These are phyloP conservation scores for Nannizziopsis barbatae DNA, from an alignment of 2,329 filamentous ascomycete species.

Conservation along the genomic window DNA sequence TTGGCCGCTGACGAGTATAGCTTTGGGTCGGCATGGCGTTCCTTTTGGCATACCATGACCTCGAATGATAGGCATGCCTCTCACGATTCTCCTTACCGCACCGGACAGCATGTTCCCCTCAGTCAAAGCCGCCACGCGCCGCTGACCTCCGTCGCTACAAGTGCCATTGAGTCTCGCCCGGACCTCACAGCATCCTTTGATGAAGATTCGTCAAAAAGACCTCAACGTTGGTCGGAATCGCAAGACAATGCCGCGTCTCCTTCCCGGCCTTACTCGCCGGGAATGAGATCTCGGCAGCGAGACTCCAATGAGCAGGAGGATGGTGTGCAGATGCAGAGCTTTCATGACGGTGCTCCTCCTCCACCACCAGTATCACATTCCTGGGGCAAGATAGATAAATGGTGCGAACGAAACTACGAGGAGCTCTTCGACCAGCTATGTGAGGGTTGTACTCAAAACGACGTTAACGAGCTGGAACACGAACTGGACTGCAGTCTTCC, in stretches of 20 bases:
- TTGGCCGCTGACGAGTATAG: slow-evolving; percentile 29
- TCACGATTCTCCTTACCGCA: slow-evolving; percentile 85
- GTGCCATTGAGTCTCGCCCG: slow-evolving; percentile 71
- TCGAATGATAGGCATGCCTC: slow-evolving; percentile 74
- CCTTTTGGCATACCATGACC: slow-evolving; percentile 90
- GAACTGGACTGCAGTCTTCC: slow-evolving; percentile 89
- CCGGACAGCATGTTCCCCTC: slow-evolving; percentile 79
- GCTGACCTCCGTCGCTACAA: slow-evolving; percentile 76
- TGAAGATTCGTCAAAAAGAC: slow-evolving; percentile 54
- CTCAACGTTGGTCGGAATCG: slow-evolving; percentile 51
- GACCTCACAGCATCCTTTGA: slow-evolving; percentile 71
- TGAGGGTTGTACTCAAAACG: slow-evolving; percentile 84
- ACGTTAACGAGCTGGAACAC: slow-evolving; percentile 93
- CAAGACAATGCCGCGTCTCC: slow-evolving; percentile 46
- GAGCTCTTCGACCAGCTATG: slow-evolving; percentile 89
- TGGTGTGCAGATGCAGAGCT: slow-evolving; percentile 80
- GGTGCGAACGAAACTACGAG: slow-evolving; percentile 89
- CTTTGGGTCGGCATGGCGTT: slow-evolving; percentile 63
- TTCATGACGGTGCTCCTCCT: slow-evolving; percentile 81
- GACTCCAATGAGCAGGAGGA: slow-evolving; percentile 53
- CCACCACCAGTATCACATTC: slow-evolving; percentile 79
- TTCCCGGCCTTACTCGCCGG: slow-evolving; percentile 73
- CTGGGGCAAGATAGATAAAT: slow-evolving; percentile 86
- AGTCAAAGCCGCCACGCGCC: slow-evolving; percentile 69
- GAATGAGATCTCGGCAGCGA: slow-evolving; percentile 60